Evolutionary conservation across 805 yeast species (phyloP), one percentile per base, ranked within the genome.

Genomic region (Candida silvicultrix): DNA sequence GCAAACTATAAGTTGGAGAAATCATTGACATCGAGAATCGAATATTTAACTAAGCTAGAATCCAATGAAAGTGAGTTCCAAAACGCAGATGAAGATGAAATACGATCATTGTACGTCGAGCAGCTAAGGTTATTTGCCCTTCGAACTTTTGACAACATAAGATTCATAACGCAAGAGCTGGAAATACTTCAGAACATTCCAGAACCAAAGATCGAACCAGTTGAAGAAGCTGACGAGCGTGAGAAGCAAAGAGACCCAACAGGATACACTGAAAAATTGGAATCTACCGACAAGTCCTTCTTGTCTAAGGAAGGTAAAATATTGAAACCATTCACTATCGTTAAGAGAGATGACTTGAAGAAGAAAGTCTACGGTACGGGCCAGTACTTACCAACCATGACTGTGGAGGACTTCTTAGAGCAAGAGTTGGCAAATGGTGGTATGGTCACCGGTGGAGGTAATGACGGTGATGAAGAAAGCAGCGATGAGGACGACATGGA

Each of bases 311-410:
- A 77, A 36, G 98, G 98, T 3, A 85, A 83, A 61, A 83, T 92
- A 6, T 64, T 86, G 29, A 77, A 85, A 54, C 97, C 97, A 11
- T 94, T 92, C 64, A 85, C 92, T 0, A 73, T 92, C 16, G 78
- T 80, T 14, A 69, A 83, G 10, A 74, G 79, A 48, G 79, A 78
- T 34, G 78, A 82, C 40, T 53, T 88, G 16, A 70, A 74, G 47
- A 67, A 72, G 29, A 78, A 82, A 55, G 97, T 90, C 0, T 80
- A 78, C 54, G 97, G 97, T 1, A 88, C 95, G 2, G 99, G 97
- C 1, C 97, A 94, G 65, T 80, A 75, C 22, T 71, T 92, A 25
- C 99, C 99, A 2, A 88, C 97, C 0, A 88, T 94, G 94, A 72
- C 96, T 0, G 89, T 94, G 0, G 99, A 94, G 52, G 97, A 94